Evolutionary conservation across 345 rosid species (phyloP), one percentile per base, ranked within the genome.

Genomic region (Pugionium dolabratum): DNA sequence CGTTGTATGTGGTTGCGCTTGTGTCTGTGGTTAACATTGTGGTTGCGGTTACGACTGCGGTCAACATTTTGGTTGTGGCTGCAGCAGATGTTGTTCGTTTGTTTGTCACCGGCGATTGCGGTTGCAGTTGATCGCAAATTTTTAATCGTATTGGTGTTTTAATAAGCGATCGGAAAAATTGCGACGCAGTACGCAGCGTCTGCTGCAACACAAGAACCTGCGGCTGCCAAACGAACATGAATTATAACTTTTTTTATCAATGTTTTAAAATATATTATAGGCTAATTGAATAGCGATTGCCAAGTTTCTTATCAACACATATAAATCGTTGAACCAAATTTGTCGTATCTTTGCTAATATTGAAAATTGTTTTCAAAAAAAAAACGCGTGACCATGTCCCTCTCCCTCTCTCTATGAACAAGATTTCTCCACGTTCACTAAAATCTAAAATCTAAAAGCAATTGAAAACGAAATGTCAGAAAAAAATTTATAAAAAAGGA

Each of bases 391-490:
- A 27, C 53, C 64, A 60, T 73, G 59, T 9, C 40, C 29, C 18
- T 42, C 45, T 3, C 43, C 9, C 44, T 54, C 48, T 47, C 11
- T 60, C 50, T 35, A 5, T 69, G 71, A 64, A 71, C 67, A 28
- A 65, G 8, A 63, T 43, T 27, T 54, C 64, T 62, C 80, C 83
- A 70, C 82, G 80, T 75, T 64, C 73, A 58, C 78, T 57, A 68
- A 75, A 68, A 52, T 62, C 60, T 60, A 54, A 79, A 54, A 48
- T 40, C 28, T 9, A 72, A 72, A 49, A 50, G 73, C 54, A 54
- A 41, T 2, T 2, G 77, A 74, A 47, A 67, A 67, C 45, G 73
- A 74, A 27, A 40, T 75, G 58, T 6, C 62, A 52, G 39, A 28
- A 58, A 0, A 18, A 9, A 64, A 50, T 53, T 53, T 53, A 4